Conservation (phyloP, 495 filamentous ascomycete species). For the Lepidopterella palustris region DNA sequence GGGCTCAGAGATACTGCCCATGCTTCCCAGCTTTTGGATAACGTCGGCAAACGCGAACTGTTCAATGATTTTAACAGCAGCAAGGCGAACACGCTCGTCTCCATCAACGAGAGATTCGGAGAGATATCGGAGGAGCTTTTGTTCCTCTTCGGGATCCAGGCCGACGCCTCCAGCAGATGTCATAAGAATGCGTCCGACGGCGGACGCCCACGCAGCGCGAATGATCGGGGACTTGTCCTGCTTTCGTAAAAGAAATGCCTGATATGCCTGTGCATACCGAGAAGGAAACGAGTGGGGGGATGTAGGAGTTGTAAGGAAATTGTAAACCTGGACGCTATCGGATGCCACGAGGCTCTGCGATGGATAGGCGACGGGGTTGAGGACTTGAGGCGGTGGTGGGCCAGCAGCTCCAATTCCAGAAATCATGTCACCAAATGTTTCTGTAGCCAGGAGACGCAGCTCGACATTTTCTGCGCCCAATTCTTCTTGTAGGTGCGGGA, state of each 20-base stretch:
- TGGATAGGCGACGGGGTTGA: slow-evolving; percentile 78
- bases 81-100: slow-evolving; percentile 85
- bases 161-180: slow-evolving; percentile 86
- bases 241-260: slow-evolving; percentile 71
- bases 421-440: slow-evolving; percentile 91
- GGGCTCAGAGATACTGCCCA: slow-evolving; percentile 61
- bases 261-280: slow-evolving; percentile 67
- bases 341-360: slow-evolving; percentile 58
- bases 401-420: slow-evolving; percentile 87
- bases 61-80: slow-evolving; percentile 75
- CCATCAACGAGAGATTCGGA: slow-evolving; percentile 75
- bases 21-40: slow-evolving; percentile 67
- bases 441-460: slow-evolving; percentile 76
- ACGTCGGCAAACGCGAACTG: slow-evolving; percentile 71
- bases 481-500: slow-evolving; percentile 91
- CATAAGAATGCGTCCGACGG: slow-evolving; percentile 69
- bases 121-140: slow-evolving; percentile 61
- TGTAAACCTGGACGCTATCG: slow-evolving; percentile 47
- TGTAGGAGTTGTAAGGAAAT: slow-evolving; percentile 66
- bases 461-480: slow-evolving; percentile 82
- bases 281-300: slow-evolving; percentile 80
- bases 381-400: slow-evolving; percentile 60
- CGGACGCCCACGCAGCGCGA: slow-evolving; percentile 76
- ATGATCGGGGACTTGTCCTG: slow-evolving; percentile 79
- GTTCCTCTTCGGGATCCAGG: slow-evolving; percentile 69